These are phyloP conservation scores for Orbilia brochopaga DNA, from an alignment of 2,329 filamentous ascomycete species.

Conservation along the genomic window DNA sequence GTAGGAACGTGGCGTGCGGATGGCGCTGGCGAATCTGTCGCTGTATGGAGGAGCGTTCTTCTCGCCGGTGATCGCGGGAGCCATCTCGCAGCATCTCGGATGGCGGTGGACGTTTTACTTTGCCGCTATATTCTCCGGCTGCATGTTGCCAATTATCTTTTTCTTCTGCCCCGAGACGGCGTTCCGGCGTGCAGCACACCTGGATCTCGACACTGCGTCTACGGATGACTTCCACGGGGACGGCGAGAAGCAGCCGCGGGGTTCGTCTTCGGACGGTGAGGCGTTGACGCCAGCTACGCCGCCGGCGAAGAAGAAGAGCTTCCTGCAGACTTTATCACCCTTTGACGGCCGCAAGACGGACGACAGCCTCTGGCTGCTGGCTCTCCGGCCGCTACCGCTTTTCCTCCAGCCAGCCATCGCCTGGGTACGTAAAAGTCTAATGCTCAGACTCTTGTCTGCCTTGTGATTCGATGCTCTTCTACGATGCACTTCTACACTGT, in stretches of 20 bases:
- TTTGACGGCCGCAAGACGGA: constrained; percentile 85
- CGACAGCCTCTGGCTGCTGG: constrained; percentile 71
- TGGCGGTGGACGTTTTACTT: constrained; percentile 91
- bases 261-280: constrained; percentile 39
- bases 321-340: constrained; percentile 66
- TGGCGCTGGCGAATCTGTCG: constrained; percentile 79
- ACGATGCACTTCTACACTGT: constrained; percentile 9
- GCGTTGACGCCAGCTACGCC: constrained; percentile 9
- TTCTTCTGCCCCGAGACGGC: constrained; percentile 86
- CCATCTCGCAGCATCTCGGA: constrained; percentile 76
- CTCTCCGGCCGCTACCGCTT: constrained; percentile 77
- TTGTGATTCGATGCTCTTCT: no score
- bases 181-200: constrained; percentile 69
- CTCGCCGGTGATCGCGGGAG: constrained; percentile 88
- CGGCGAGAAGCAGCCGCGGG: constrained; percentile 32
- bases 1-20: constrained; percentile 77
- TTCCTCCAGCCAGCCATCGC: constrained; percentile 84
- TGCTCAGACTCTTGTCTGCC: no score
- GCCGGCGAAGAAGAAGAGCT: constrained; percentile 56
- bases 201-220: constrained; percentile 72
- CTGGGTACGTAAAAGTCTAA: constrained; percentile 64
- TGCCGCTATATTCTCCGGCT: constrained; percentile 79
- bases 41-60: constrained; percentile 74
- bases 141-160: constrained; percentile 72
- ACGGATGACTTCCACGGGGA: constrained; percentile 54